Base-by-base conservation (phyloP, 257 asterid species). In the Lycium barbarum region DNA sequence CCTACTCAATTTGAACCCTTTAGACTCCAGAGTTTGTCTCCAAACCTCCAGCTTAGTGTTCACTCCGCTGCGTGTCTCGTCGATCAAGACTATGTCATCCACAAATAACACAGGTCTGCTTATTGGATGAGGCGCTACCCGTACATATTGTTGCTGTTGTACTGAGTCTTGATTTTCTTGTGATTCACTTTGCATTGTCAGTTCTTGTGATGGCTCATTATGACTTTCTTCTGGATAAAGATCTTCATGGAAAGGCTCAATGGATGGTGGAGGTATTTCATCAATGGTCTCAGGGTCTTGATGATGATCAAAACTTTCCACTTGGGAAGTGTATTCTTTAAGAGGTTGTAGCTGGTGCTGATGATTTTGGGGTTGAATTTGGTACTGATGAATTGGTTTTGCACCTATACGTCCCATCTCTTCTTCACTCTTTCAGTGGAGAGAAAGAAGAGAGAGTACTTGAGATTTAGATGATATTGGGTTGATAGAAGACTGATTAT, bases 231-330 rank as follows among this genome's bases (percentile, higher is more conserved):
- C 85, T 22, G 65, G 84, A 9, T 82, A 80, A 65, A 63, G 74
- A 73, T 87, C 89, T 57, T 80, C 83, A 17, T 18, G 66, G 85
- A 22, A n/a, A 58, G 78, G 38, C 10, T 80, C 87, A 38, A 45
- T 49, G 43, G 61, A 80, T 40, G 79, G 62, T 47, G 88, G 85
- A 22, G 49, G 86, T 35, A 57, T 55, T 67, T 83, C 87, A 59
- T 88, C 85, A 26, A 70, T 83, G 82, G 81, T 80, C 38, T 83
- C 90, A 35, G 85, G 81, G 79, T 58, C 72, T 49, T 80, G 84
- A 74, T 73, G 40, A 74, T 74, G 14, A 22, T 73, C n/a, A 73
- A 73, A 47, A 5, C 59, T 68, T 18, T 68, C 68, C 33, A 62
- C 53, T 40, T 22, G 81, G 43, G 33, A 67, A 5, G 62, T 72